Base-by-base conservation (phyloP, 441 rosid genomes). In the Corymbia citriodora region DNA sequence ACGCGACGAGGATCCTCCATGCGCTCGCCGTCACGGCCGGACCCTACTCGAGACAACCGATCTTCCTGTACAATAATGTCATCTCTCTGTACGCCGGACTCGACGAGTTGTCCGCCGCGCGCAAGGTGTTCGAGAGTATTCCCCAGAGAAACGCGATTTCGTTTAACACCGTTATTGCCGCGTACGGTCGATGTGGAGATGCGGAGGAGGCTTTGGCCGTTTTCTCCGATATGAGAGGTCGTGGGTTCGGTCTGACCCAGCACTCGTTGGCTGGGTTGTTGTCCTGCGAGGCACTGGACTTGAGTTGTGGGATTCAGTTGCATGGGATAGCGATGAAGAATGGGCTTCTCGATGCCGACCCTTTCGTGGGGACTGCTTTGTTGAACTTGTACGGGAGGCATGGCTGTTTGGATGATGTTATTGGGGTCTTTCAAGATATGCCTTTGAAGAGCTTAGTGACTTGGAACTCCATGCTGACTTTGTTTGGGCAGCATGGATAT, bases 381-480 rank as follows among this genome's bases (percentile, higher is more conserved):
- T 79, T 95, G 91, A 93, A 96, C 90, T 91, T 96, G 89, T 96
- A 95, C 72, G 99, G 97, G 48, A 95, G 94, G 95, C 88, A 90
- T 79, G 96, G 94, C 87, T 90, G 89, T 63, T 72, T 97, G 82
- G 91, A 93, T 91, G 95, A 93, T 92, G 95, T 94, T 19, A 90
- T 92, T 74, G 87, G 54, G 68, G 95, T 94, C 50, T 97, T 96
- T 91, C 95, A 95, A 89, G 94, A 94, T 92, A 94, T 97, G 97
- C 94, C 99, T 11, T 50, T 55, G 31, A 97, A 94, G 94, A 97
- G 94, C 91, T 92, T 93, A 90, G 95, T 92, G 88, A 97, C 98
- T 36, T 97, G 98, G 97, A 98, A 95, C 92, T 93, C 94, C n/a
- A 93, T 98, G 93, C 93, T 96, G 89, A 93, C 94, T 89, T 89